Conservation (phyloP, 768 basidiomycete genomes). For the Leccinum imitatum region DNA sequence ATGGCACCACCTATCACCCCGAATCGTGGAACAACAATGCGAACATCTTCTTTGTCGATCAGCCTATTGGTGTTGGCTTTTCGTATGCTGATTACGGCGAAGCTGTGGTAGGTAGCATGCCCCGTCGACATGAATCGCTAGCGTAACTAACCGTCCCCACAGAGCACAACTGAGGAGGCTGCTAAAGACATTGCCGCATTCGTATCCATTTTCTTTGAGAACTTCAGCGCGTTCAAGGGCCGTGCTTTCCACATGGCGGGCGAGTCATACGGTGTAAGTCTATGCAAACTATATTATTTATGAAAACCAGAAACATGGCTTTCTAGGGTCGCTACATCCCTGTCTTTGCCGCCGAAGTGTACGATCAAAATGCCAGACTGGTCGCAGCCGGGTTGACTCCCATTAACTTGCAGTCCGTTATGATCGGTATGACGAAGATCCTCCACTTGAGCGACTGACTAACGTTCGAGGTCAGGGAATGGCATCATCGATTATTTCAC, state of each 20-base stretch:
- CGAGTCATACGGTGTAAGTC: conserved; percentile 51
- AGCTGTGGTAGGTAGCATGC: conserved; percentile 32
- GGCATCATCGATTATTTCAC: conserved; percentile 42
- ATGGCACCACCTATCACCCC: conserved; percentile 53
- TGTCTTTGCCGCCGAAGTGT: conserved; percentile 47
- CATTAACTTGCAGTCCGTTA: conserved; percentile 47
- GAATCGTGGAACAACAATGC: conserved; percentile 70
- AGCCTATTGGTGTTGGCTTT: conserved; percentile 45
- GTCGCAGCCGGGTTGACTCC: conserved; percentile 46
- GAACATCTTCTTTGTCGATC: conserved; percentile 48
- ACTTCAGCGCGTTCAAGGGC: conserved; percentile 70
- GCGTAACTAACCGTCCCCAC: background rate
- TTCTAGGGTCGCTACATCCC: conserved; percentile 52
- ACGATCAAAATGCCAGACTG: conserved; percentile 46
- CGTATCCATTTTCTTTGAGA: conserved; percentile 70
- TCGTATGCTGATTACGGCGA: conserved; percentile 46
- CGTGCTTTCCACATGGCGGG: conserved; percentile 61
- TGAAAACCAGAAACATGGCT: background rate
- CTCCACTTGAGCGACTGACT: background rate
- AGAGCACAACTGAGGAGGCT: conserved; percentile 67
- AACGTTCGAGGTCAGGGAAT: conserved; percentile 35
- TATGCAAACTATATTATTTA: background rate
- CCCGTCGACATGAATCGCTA: background rate
- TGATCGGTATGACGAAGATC: conserved; percentile 41
- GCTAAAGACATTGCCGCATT: conserved; percentile 72